Conservation (phyloP, 352 stramenopile genomes). For the Nothophytophthora sp. region DNA sequence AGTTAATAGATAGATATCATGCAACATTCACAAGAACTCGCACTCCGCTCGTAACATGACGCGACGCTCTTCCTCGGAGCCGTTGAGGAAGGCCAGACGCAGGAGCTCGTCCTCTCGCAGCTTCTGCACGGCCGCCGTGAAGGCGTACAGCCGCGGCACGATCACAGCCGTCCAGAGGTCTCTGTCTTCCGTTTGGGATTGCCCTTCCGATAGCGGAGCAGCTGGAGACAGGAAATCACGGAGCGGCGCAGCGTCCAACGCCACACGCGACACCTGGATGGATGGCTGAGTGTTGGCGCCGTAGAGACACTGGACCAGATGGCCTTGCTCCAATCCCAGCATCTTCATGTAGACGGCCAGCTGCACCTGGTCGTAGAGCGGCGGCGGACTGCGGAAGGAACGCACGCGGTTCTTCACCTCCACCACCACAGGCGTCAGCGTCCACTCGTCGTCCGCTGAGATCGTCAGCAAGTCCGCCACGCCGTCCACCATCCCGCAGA, state of each 20-base stretch:
- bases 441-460: conserved; percentile 57
- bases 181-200: neutral
- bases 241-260: conserved; percentile 44
- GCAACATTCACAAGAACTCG: conserved; percentile 54
- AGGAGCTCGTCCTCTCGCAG: conserved; percentile 52
- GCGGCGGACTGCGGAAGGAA: conserved; percentile 54
- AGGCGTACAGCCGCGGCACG: conserved; percentile 62
- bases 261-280: conserved; percentile 61
- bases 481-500: conserved; percentile 85
- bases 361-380: conserved; percentile 77
- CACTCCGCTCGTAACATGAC: conserved; percentile 52
- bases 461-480: conserved; percentile 62
- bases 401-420: conserved; percentile 82
- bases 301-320: conserved; percentile 76
- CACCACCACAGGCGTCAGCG: conserved; percentile 58
- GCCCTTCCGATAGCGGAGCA: too few relatives aligned
- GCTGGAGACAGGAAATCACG: conserved; percentile 19
- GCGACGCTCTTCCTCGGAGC: conserved; percentile 38
- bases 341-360: conserved; percentile 87
- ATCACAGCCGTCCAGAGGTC: conserved; percentile 65
- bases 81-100: conserved; percentile 67
- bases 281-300: conserved; percentile 24
- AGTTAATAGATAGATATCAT: conserved; percentile 14
- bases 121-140: conserved; percentile 45
- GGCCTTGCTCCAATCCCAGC: conserved; percentile 51